Percentiles rank a stretch among this genome's conserved stretches.
These are phyloP conservation scores for Tritrichomonas foetus DNA, from an alignment of 208 protist species.

Conservation along the genomic window DNA sequence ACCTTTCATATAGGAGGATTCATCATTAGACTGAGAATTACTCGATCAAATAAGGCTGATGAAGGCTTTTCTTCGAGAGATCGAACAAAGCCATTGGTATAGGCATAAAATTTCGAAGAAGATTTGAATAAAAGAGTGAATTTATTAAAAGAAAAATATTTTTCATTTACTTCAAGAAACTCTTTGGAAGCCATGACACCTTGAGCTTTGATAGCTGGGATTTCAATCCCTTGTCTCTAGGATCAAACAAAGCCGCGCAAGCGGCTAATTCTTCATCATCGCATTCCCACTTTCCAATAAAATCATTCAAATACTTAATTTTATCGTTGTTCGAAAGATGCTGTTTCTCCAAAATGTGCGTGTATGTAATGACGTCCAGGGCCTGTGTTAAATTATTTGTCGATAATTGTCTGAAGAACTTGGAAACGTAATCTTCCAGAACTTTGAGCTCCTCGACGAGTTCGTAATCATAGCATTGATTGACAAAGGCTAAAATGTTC, in stretches of 20 bases:
- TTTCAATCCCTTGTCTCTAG: neutral
- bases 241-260: neutral
- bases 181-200: too few relatives aligned
- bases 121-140: too few relatives aligned
- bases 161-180: too few relatives aligned
- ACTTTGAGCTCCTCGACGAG: neutral
- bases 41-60: too few relatives aligned
- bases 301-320: neutral
- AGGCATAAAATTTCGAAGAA: too few relatives aligned
- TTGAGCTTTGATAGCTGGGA: too few relatives aligned
- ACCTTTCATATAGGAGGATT: too few relatives aligned
- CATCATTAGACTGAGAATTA: too few relatives aligned
- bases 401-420: neutral
- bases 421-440: neutral
- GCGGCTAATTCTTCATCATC: neutral
- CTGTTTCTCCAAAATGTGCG: neutral
- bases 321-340: neutral
- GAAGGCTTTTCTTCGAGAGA: too few relatives aligned
- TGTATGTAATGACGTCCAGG: neutral
- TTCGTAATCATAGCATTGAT: neutral
- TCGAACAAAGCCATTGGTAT: too few relatives aligned
- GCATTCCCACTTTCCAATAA: neutral
- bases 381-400: neutral
- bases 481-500: neutral
- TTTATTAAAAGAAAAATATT: too few relatives aligned